Percentiles rank a stretch among this genome's conserved stretches.
Conservation (phyloP, 2,329 filamentous ascomycete species). For the Monascus ruber region DNA sequence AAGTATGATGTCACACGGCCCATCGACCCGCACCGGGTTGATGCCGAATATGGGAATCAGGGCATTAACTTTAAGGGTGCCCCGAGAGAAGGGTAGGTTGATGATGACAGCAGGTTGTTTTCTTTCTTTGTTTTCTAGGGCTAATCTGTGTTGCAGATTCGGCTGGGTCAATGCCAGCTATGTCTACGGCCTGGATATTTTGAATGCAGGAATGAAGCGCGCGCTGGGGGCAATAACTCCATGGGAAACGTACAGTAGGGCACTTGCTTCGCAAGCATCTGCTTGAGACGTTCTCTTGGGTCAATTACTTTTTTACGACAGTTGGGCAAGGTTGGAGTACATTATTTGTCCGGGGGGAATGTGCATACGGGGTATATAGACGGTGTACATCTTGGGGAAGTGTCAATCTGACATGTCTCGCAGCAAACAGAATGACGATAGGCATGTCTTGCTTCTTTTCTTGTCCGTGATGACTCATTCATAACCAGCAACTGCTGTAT, state of each 20-base stretch:
- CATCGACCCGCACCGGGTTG: constrained; percentile 83
- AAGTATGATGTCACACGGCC: constrained; percentile 95
- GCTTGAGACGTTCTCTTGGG: too few species aligned
- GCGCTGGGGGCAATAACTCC: constrained; percentile 79
- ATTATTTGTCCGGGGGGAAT: too few species aligned
- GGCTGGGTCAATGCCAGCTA: constrained; percentile 99
- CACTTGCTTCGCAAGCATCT: constrained; percentile 31
- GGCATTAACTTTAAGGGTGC: constrained; percentile 91
- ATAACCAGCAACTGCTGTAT: too few species aligned
- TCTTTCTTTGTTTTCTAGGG: constrained; percentile 1
- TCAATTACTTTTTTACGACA: too few species aligned
- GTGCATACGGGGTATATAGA: too few species aligned
- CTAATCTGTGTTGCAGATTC: constrained; percentile 49
- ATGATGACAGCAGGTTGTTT: constrained; percentile 1
- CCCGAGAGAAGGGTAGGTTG: constrained; percentile 80
- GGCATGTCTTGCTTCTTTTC: too few species aligned
- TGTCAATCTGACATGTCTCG: too few species aligned
- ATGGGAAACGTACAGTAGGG: constrained; percentile 70
- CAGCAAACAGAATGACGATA: too few species aligned
- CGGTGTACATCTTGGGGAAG: too few species aligned
- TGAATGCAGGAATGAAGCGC: constrained; percentile 79
- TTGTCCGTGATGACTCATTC: too few species aligned
- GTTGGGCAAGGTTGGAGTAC: too few species aligned
- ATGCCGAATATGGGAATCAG: constrained; percentile 97
- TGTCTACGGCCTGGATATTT: constrained; percentile 79